Evolutionary conservation across 2,329 filamentous ascomycete species (phyloP).

Genomic region (Eutypa lata): DNA sequence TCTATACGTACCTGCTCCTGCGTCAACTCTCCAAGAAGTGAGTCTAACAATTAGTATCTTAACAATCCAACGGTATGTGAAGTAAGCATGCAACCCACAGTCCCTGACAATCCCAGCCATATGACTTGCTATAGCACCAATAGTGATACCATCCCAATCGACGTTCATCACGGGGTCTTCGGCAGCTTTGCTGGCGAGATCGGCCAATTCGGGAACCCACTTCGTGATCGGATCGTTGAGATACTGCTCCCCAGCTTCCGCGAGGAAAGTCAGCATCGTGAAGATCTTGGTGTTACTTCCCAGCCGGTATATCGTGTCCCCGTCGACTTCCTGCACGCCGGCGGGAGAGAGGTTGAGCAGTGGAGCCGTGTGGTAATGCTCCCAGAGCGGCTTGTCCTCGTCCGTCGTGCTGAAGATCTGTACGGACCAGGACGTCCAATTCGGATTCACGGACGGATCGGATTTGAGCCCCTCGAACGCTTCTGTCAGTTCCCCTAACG

Average conservation of each 20-base stretch:
- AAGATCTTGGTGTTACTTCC: constrained; percentile 31
- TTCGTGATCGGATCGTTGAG: constrained; percentile 27
- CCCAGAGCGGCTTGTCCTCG: constrained; percentile 21
- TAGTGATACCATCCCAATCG: constrained; percentile 21
- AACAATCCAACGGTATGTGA: too few species aligned
- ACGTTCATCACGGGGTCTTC: constrained; percentile 21
- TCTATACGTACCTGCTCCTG: neutral
- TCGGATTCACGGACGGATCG: constrained; percentile 23
- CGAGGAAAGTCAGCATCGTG: constrained; percentile 27
- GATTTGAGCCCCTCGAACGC: constrained; percentile 24
- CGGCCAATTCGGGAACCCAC: constrained; percentile 23
- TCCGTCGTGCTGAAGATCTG: constrained; percentile 27
- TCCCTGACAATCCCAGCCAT: constrained; percentile 27
- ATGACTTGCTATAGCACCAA: constrained; percentile 28
- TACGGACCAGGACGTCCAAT: constrained; percentile 33
- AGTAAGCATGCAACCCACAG: constrained; percentile 16
- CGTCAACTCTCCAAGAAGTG: neutral
- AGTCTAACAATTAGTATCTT: neutral
- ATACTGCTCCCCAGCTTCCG: constrained; percentile 23
- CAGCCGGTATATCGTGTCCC: constrained; percentile 26
- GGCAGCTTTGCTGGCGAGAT: constrained; percentile 16
- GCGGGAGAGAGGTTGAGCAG: constrained; percentile 10
- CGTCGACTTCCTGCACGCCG: constrained; percentile 19
- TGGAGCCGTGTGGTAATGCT: constrained; percentile 27
- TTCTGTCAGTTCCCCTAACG: constrained; percentile 27